A percentile compares a stretch with the other conserved stretches of the same genome.
phyloP scores from a whole-genome alignment of 176 grass and related monocot genomes.

The Canna indica region DNA sequence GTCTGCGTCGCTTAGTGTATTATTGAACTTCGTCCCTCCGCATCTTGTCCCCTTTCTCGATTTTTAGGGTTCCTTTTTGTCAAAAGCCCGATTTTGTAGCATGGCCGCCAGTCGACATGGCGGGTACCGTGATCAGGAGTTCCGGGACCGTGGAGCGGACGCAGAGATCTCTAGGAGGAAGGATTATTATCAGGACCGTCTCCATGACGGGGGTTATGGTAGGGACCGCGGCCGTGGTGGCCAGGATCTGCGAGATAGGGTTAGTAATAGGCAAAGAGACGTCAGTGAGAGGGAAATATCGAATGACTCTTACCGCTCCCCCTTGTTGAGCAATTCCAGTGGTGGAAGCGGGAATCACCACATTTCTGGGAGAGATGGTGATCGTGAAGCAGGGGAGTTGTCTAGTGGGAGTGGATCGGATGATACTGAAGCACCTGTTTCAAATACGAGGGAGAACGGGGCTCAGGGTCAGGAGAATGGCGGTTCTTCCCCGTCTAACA shows the following conservation, averaged over 20 bases:
- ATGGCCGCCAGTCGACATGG: slow-evolving; percentile 16
- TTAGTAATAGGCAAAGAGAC: not conserved
- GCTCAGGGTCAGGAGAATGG: not conserved
- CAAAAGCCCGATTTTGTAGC: not conserved
- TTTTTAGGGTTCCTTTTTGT: slow-evolving; percentile 3
- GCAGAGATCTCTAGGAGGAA: slow-evolving; percentile 9
- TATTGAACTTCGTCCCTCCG: not conserved
- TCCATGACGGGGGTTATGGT: not conserved
- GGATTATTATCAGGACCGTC: not conserved
- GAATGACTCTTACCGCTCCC: not conserved
- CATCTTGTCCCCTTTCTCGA: not conserved
- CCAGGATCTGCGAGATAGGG: slow-evolving; percentile 8
- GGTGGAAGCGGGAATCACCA: slow-evolving; percentile 3
- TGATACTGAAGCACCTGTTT: slow-evolving; percentile 16
- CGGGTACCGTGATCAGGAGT: slow-evolving; percentile 15
- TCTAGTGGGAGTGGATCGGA: slow-evolving; percentile 48
- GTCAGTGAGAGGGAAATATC: not conserved
- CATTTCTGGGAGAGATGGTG: slow-evolving; percentile 18
- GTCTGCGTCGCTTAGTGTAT: not conserved
- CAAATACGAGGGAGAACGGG: slow-evolving; percentile 15
- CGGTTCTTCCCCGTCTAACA: slow-evolving; percentile 7
- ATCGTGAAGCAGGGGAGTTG: slow-evolving; percentile 55
- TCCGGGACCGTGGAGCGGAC: not conserved
- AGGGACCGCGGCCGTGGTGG: not conserved
- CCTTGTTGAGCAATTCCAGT: not conserved